These are phyloP conservation scores for Corymbia calophylla DNA, from an alignment of 441 rosid genomes.

Conservation along the genomic window DNA sequence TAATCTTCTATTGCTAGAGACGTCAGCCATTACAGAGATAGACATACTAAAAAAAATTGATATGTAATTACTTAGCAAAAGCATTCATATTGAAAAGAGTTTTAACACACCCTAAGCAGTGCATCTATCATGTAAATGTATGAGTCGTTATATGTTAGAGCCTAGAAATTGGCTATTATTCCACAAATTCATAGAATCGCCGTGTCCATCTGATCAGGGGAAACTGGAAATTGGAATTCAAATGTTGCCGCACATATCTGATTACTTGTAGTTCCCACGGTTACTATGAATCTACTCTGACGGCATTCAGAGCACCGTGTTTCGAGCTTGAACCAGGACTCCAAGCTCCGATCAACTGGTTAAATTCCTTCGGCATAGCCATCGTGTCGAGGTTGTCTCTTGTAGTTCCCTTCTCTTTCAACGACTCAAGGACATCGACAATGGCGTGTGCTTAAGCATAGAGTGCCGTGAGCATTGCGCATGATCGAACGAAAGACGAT, in stretches of 20 bases:
- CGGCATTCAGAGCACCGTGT: neutral
- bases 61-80: neutral
- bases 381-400: conserved; percentile 13
- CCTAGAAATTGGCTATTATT: neutral
- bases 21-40: too few species aligned
- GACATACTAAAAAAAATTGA: too few species aligned
- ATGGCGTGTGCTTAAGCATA: too few species aligned
- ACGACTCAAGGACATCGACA: too few species aligned
- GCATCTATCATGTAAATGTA: neutral
- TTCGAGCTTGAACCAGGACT: conserved; percentile 17
- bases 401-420: conserved; percentile 18
- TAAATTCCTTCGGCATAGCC: conserved; percentile 18
- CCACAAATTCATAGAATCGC: too few species aligned
- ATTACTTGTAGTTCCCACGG: too few species aligned
- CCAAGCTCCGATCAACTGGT: conserved; percentile 11
- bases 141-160: neutral
- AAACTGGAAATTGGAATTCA: neutral
- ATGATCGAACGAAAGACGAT: conserved; percentile 25
- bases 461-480: too few species aligned
- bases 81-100: too few species aligned
- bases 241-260: neutral
- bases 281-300: neutral
- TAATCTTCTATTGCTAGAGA: neutral
- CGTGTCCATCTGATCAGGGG: neutral
- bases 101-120: neutral